Conservation (phyloP, 495 filamentous ascomycete species). For the Tetracladium marchalianum region DNA sequence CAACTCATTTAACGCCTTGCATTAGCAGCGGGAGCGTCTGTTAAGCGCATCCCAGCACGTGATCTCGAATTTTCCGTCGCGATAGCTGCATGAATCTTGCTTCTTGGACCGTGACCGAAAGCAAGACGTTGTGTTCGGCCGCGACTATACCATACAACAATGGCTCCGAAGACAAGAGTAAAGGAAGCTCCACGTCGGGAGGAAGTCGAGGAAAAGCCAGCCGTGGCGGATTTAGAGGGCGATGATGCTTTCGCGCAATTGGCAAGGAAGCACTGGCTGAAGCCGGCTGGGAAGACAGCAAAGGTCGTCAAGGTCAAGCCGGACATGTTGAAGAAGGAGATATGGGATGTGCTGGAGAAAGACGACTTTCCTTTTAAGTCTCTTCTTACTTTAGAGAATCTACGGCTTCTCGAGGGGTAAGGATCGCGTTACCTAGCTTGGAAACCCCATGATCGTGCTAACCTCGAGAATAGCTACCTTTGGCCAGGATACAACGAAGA, state of each 20-base stretch:
- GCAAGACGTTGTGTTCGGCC: too few relatives aligned
- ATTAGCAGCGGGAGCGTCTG: too few relatives aligned
- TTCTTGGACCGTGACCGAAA: not conserved
- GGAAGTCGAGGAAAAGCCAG: constrained; percentile 39
- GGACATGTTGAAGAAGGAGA: constrained; percentile 75
- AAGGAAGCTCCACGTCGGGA: constrained; percentile 8
- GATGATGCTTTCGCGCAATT: constrained; percentile 74
- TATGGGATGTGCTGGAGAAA: constrained; percentile 85
- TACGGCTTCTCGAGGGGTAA: constrained; percentile 84
- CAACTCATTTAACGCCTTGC: too few relatives aligned
- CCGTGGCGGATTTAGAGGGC: constrained; percentile 60
- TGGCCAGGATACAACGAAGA: constrained; percentile 91
- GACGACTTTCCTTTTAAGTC: constrained; percentile 67
- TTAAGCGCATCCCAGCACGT: too few relatives aligned
- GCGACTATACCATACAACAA: constrained; percentile 7
- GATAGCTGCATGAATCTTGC: not conserved
- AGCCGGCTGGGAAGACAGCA: constrained; percentile 40
- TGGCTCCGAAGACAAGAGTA: constrained; percentile 18
- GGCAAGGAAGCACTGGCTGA: constrained; percentile 79
- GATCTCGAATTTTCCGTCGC: too few relatives aligned
- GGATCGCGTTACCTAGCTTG: constrained; percentile 1
- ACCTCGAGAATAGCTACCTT: constrained; percentile 53
- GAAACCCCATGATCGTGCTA: constrained; percentile 3
- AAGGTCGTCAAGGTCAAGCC: constrained; percentile 70
- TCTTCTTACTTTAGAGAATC: constrained; percentile 74